These are phyloP conservation scores for Antitrichia curtipendula DNA, from an alignment of 225 moss, liverwort and hornwort genomes.

Conservation along the genomic window DNA sequence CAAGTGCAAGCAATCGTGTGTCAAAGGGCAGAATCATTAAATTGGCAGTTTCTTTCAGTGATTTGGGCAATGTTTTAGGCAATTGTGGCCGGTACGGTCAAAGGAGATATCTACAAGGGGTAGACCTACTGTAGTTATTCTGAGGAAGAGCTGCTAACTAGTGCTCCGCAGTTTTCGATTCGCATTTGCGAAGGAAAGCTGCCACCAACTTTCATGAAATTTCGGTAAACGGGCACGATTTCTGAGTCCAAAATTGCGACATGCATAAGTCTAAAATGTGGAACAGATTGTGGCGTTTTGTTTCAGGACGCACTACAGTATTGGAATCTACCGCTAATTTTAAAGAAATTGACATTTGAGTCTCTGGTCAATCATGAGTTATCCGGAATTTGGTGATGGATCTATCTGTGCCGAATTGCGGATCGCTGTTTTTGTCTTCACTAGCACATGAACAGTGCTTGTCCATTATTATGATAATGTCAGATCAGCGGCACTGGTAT, in stretches of 20 bases:
- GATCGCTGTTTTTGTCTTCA: background rate
- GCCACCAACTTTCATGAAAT: background rate
- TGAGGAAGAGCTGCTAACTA: background rate
- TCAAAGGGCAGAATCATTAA: background rate
- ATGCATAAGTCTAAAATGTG: background rate
- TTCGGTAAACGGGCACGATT: too few species aligned
- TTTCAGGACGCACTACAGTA: too few species aligned
- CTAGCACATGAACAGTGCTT: background rate
- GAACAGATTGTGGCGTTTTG: background rate
- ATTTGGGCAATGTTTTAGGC: background rate
- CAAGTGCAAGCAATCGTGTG: background rate
- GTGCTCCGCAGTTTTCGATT: background rate
- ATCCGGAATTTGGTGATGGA: background rate
- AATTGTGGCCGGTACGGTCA: background rate
- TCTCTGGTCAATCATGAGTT: background rate
- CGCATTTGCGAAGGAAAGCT: background rate
- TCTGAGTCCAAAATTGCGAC: background rate
- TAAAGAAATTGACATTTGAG: background rate
- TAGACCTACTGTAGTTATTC: too few species aligned
- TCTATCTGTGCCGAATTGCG: too few species aligned
- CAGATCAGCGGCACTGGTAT: background rate
- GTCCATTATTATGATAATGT: background rate
- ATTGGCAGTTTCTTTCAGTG: background rate
- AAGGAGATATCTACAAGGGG: background rate
- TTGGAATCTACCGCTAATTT: background rate